phyloP scores from a whole-genome alignment of 257 asterid genomes.

The Dorcoceras hygrometricum region DNA sequence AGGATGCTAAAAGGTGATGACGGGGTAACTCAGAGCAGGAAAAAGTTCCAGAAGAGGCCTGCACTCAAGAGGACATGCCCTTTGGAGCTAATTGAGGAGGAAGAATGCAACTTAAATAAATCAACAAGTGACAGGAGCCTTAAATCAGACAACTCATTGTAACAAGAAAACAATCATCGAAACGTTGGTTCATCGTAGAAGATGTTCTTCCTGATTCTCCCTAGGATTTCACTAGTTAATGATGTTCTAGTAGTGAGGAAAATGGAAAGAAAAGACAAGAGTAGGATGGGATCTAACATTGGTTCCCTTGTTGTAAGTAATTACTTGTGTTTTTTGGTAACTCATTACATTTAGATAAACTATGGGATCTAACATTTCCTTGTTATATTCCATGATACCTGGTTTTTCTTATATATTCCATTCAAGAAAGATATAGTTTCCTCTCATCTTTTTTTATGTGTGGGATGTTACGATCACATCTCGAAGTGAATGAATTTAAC shows the following conservation, averaged over 20 bases:
- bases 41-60: slow-evolving; percentile 68
- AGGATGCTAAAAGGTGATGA: slow-evolving; percentile 75
- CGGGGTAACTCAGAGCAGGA: slow-evolving; percentile 50
- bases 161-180: slow-evolving; percentile 17
- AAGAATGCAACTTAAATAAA: slow-evolving; percentile 36
- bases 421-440: neutral
- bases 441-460: neutral
- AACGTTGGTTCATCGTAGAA: slow-evolving; percentile 4
- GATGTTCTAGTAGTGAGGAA: slow-evolving; percentile 15
- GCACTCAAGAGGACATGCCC: slow-evolving; percentile 55
- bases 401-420: too few species aligned
- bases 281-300: neutral
- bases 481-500: too few species aligned
- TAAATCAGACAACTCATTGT: slow-evolving; percentile 24
- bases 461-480: too few species aligned
- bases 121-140: slow-evolving; percentile 26
- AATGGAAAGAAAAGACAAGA: neutral
- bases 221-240: slow-evolving; percentile 3
- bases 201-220: neutral
- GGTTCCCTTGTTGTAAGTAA: neutral
- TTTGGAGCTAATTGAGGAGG: slow-evolving; percentile 39
- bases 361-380: neutral
- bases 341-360: too few species aligned
- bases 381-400: too few species aligned
- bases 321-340: neutral